phyloP scores from a whole-genome alignment of 768 basidiomycete species.

The Mycena alexandri region DNA sequence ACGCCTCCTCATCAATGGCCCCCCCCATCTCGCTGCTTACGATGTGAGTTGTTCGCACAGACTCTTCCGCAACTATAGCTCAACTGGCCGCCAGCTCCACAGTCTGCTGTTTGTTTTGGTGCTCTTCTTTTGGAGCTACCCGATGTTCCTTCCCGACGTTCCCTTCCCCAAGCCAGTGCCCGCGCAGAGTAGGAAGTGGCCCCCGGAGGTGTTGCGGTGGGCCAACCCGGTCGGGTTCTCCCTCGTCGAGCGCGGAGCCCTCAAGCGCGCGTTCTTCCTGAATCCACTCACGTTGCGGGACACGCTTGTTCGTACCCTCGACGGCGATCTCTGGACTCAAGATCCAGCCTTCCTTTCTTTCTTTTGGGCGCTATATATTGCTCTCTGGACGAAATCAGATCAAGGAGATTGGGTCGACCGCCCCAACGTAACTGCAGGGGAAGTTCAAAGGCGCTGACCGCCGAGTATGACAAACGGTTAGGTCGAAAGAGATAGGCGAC shows the following conservation, averaged over 20 bases:
- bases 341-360: neutral
- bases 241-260: neutral
- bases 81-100: conserved; percentile 25
- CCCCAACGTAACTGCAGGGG: neutral
- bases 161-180: conserved; percentile 21
- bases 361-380: conserved; percentile 9
- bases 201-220: conserved; percentile 13
- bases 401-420: neutral
- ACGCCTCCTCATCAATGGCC: conserved; percentile 7
- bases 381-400: conserved; percentile 2
- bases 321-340: conserved; percentile 7
- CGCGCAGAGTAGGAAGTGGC: conserved; percentile 11
- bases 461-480: neutral
- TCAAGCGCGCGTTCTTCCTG: conserved; percentile 5
- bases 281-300: neutral
- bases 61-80: conserved; percentile 7
- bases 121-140: conserved; percentile 19
- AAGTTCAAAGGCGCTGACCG: neutral
- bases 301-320: neutral
- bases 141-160: neutral
- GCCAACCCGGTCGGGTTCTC: conserved; percentile 15
- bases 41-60: conserved; percentile 26
- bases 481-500: neutral
- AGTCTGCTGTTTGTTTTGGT: conserved; percentile 10
- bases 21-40: conserved; percentile 9